Base-by-base conservation (phyloP, 1,139 yeast species). In the Taphrina deformans region DNA sequence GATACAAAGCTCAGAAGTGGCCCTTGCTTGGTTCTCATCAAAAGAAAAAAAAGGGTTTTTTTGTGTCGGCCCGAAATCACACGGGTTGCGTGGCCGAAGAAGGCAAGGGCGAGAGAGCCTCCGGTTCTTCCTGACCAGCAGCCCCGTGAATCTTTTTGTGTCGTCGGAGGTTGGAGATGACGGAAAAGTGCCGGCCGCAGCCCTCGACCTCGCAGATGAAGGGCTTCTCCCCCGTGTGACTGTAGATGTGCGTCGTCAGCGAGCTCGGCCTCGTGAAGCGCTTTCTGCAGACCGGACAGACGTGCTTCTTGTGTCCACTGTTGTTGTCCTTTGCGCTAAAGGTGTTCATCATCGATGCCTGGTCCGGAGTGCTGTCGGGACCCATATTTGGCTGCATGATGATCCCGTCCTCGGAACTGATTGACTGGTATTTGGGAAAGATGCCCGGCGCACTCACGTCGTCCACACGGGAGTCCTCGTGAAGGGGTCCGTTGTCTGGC, bases 201-300 rank as follows among this genome's bases (percentile, higher is more conserved):
- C 82, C 82, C 0, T 77, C 78, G 82, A 86, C 83, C 12, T 82
- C 83, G 73, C 96, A 89, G 67, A 76, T 77, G 76, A 82, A 88
- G 33, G 93, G 89, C 74, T 87, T 89, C 73, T 87, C 92, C 3
- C 96, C 96, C 0, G 96, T 89, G 73, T 89, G 96, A 3, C 90
- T 85, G 73, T 88, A 86, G 75, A 83, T 81, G 75, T 89, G 96
- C 2, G 93, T 89, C 71, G 84, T 87, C 67, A 89, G 78, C 2
- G 93, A 87, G 12, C 90, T 85, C 1, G 96, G 96, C 67, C 96
- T 79, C 65, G 87, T 86, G 77, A 89, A 89, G 60, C 84, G 84
- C 74, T 89, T 89, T 65, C 83, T 81, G 75, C 96, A 89, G 16
- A 84, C 79, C 33, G 80, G 77, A 74, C 96, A 89, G 75, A 83